Conservation (phyloP, 176 grass and related monocot genomes). For the Olyra latifolia region DNA sequence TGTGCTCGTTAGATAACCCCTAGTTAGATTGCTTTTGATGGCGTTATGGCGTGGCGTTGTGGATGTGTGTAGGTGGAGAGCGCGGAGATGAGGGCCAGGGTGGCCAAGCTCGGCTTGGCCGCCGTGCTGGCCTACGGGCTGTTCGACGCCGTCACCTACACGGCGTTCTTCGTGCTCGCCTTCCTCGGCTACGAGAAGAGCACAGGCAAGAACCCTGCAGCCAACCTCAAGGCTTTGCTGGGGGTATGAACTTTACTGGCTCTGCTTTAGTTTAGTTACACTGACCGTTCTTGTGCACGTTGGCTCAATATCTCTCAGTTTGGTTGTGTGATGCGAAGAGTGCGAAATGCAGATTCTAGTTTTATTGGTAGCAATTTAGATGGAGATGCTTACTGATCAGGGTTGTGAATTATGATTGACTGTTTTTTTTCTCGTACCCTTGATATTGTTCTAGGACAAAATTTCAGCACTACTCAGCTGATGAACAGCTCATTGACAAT, state of each 20-base stretch:
- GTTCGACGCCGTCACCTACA: conserved; percentile 68
- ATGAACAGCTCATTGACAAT: background rate
- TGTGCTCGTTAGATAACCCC: no score
- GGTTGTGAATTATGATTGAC: background rate
- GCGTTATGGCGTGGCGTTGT: background rate
- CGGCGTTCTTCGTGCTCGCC: conserved; percentile 60
- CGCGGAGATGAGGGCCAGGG: conserved; percentile 51
- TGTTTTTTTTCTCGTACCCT: background rate
- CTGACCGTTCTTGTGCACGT: background rate
- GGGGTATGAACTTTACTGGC: conserved; percentile 34
- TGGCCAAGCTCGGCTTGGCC: conserved; percentile 51
- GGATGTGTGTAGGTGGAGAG: conserved; percentile 24
- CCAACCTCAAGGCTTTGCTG: conserved; percentile 64
- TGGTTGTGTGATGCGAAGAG: background rate
- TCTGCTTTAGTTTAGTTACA: background rate
- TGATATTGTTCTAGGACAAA: background rate
- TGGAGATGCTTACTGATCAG: background rate
- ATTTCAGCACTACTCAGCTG: background rate
- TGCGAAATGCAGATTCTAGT: background rate
- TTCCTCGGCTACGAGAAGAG: conserved; percentile 77
- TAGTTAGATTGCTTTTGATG: conserved; percentile 7
- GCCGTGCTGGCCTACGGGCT: conserved; percentile 57
- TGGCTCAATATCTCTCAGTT: background rate
- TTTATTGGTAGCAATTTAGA: background rate
- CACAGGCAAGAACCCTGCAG: conserved; percentile 58